phyloP scores from a whole-genome alignment of 208 protist species.

The Crithidia bombi region DNA sequence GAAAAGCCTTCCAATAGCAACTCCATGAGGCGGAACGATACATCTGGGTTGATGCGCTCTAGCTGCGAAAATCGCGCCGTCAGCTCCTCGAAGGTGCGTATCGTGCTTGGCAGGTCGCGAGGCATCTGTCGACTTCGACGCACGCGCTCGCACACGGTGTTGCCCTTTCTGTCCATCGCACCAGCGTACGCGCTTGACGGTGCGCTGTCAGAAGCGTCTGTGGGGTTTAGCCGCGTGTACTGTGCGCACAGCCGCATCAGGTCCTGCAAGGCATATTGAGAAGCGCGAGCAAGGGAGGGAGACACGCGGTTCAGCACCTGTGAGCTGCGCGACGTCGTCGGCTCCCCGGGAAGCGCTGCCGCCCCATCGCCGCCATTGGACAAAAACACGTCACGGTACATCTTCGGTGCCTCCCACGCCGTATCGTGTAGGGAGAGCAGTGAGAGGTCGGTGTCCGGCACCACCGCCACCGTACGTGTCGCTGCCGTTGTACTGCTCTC shows the following conservation, averaged over 20 bases:
- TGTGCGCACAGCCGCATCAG: slow-evolving; percentile 12
- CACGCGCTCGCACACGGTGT: slow-evolving; percentile 1
- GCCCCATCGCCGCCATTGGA: not conserved
- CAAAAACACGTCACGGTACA: slow-evolving; percentile 6
- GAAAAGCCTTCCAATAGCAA: slow-evolving; percentile 28
- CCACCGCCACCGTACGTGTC: not conserved
- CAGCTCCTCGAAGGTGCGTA: slow-evolving; percentile 19
- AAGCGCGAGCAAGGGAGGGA: slow-evolving; percentile 9
- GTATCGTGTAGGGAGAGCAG: slow-evolving; percentile 5
- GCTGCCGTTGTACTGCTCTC: slow-evolving; percentile 5
- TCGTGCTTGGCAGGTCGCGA: slow-evolving; percentile 14
- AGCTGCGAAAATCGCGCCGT: slow-evolving; percentile 23
- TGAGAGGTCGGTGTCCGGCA: not conserved
- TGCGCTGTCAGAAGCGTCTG: not conserved
- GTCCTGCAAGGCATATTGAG: slow-evolving; percentile 23
- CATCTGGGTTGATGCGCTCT: slow-evolving; percentile 10
- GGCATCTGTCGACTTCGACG: slow-evolving; percentile 23
- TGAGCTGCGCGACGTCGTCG: not conserved
- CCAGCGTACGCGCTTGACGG: not conserved
- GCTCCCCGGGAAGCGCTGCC: not conserved
- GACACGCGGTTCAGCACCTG: not conserved
- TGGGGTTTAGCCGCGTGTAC: not conserved
- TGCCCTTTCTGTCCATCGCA: not conserved
- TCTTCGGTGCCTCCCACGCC: not conserved
- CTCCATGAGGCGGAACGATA: slow-evolving; percentile 24